Evolutionary conservation across 768 basidiomycete species (phyloP), one percentile per base, ranked within the genome.

Genomic region (Suillus hirtellus): DNA sequence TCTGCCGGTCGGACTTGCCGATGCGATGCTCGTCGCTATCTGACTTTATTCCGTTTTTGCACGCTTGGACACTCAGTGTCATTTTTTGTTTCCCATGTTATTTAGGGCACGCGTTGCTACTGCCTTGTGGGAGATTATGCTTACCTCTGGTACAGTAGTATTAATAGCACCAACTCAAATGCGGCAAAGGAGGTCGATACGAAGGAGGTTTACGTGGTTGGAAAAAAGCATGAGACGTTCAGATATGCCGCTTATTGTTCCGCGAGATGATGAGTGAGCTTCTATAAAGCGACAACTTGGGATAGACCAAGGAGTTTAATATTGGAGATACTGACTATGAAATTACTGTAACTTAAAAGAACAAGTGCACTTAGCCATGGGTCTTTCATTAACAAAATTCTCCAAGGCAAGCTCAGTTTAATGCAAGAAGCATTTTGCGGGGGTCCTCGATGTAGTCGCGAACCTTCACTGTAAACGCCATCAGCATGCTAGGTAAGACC

Each of bases 361-460:
- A 40, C 38, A 35, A 10, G 55, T 27, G 15, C 55, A 11, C 38
- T 27, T 17, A 17, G 27, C 21, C 11, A 6, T 17, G 5, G 4
- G 38, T 58, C 17, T 17, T 21, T 38, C 0, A 38, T 12, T 11
- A 58, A 42, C 27, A 42, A 17, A 27, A n/a, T 27, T 27, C 15
- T 19, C 17, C 24, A 31, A 58, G 5, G 40, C 10, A 12, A 42
- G 17, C 17, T 58, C 27, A 58, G 6, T 58, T 58, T 15, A 4
- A 31, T 19, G 83, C 82, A 27, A 92, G 83, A 43, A 92, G 80
- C 93, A 96, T 96, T 82, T 90, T 91, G 67, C 89, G 81, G n/a
- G 95, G 93, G 78, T 96, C 94, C 76, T 98, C 94, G 64, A 97
- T 84, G 77, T 96, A 95, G 75, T 97, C 91, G 75, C 92, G 92